Conservation (phyloP, 345 rosid genomes). For the Aurinia saxatilis region DNA sequence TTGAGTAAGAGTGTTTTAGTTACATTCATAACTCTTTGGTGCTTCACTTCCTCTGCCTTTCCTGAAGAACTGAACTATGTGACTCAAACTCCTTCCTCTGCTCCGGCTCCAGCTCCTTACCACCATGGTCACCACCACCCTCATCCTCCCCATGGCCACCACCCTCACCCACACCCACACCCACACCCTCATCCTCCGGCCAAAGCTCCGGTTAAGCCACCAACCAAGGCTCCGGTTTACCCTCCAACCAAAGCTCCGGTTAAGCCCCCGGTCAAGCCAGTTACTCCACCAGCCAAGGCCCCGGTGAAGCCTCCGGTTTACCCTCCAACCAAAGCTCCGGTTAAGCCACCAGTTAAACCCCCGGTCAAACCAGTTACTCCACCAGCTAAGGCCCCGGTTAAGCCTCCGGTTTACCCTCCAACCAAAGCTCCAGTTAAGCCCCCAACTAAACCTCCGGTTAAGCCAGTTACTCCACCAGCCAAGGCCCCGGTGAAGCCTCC, state of each 20-base stretch:
- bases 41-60: conserved; percentile 34
- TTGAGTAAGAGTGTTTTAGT: conserved; percentile 30
- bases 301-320: conserved; percentile 25
- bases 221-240: neutral
- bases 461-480: conserved; percentile 32
- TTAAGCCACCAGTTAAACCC: conserved; percentile 20
- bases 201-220: conserved; percentile 19
- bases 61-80: conserved; percentile 28
- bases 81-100: conserved; percentile 22
- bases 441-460: conserved; percentile 27
- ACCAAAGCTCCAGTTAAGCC: conserved; percentile 19
- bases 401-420: conserved; percentile 28
- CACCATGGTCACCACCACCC: conserved; percentile 38
- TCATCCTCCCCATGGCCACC: conserved; percentile 29
- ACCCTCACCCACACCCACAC: conserved; percentile 23
- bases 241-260: conserved; percentile 18
- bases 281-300: conserved; percentile 19
- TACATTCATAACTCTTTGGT: conserved; percentile 30
- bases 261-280: conserved; percentile 23
- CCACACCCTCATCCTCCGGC: neutral
- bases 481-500: conserved; percentile 31
- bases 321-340: conserved; percentile 22
- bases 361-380: conserved; percentile 30
- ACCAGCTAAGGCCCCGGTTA: conserved; percentile 26
- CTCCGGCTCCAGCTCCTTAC: conserved; percentile 33